A percentile compares a stretch with the other conserved stretches of the same genome.
Conservation (phyloP, 225 moss, liverwort and hornwort genomes). For the Straminergon stramineum region DNA sequence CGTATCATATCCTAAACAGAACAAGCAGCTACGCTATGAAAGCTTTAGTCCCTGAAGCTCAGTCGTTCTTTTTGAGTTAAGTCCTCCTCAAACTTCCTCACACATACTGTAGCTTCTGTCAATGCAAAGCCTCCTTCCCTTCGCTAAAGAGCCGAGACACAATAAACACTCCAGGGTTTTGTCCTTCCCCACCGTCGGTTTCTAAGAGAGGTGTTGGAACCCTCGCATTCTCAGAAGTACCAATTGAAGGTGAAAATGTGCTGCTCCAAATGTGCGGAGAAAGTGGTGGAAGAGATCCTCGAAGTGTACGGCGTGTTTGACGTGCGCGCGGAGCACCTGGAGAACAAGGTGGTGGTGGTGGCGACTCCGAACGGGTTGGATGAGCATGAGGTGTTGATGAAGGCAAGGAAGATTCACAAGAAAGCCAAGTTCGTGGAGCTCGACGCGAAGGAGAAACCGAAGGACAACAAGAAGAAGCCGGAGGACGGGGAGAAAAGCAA, state of each 20-base stretch:
- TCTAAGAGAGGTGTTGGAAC: neutral
- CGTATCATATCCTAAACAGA: neutral
- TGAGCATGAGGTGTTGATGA: neutral
- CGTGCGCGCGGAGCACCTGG: neutral
- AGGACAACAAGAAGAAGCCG: neutral
- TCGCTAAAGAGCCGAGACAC: neutral
- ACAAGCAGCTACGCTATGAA: neutral
- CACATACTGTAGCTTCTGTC: neutral
- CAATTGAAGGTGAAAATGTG: constrained; percentile 28
- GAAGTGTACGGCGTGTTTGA: constrained; percentile 24
- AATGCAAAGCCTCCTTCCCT: neutral
- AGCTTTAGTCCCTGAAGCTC: neutral
- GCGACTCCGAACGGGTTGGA: neutral
- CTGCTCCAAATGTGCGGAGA: constrained; percentile 29
- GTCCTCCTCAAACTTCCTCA: neutral
- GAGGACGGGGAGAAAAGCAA: neutral
- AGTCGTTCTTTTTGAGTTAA: neutral
- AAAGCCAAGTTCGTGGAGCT: constrained; percentile 21
- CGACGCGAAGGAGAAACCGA: constrained; percentile 8
- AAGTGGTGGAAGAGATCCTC: constrained; percentile 2
- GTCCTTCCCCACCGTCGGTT: neutral
- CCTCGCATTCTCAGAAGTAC: neutral
- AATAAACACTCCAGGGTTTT: neutral
- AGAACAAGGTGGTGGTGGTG: constrained; percentile 17
- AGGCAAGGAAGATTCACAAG: constrained; percentile 1